Evolutionary conservation across 2,329 filamentous ascomycete species (phyloP).

Genomic region (Scedosporium minutisporum): DNA sequence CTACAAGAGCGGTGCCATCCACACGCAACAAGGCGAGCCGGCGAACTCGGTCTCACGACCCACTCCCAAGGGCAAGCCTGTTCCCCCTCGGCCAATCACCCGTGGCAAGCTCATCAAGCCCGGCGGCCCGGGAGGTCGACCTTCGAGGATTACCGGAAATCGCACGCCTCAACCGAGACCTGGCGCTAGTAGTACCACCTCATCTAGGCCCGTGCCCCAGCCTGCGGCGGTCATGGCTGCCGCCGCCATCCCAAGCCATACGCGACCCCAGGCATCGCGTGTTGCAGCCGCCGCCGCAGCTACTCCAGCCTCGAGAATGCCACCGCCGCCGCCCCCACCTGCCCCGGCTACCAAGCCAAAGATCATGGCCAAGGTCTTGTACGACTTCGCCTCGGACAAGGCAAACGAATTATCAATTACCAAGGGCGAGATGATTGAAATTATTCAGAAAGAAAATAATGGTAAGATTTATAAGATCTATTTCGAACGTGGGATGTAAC

Average conservation of each 20-base stretch:
- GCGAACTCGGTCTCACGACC: conserved; percentile 73
- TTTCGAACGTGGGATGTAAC: not conserved
- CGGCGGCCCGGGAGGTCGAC: conserved; percentile 73
- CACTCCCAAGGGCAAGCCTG: conserved; percentile 77
- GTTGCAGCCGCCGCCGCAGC: conserved; percentile 13
- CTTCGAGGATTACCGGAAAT: conserved; percentile 50
- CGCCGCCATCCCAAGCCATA: conserved; percentile 13
- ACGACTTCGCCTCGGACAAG: conserved; percentile 80
- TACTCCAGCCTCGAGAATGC: conserved; percentile 39
- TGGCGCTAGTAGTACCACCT: conserved; percentile 20
- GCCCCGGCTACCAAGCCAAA: conserved; percentile 51
- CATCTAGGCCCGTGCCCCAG: conserved; percentile 19
- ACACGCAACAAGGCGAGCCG: conserved; percentile 76
- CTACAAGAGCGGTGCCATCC: conserved; percentile 90
- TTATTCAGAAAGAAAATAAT: conserved; percentile 91
- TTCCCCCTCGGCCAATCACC: conserved; percentile 83
- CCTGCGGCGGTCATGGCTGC: conserved; percentile 21
- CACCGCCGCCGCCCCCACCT: conserved; percentile 57
- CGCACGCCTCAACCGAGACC: conserved; percentile 35
- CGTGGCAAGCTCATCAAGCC: conserved; percentile 86
- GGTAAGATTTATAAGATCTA: conserved; percentile 47
- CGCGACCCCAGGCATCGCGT: conserved; percentile 11
- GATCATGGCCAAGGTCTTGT: conserved; percentile 79
- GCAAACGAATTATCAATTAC: conserved; percentile 76
- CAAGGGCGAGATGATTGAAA: conserved; percentile 73